A percentile compares a stretch with the other conserved stretches of the same genome.
Conservation (phyloP, 1,284 basidiomycete genomes). For the Puccinia horiana region DNA sequence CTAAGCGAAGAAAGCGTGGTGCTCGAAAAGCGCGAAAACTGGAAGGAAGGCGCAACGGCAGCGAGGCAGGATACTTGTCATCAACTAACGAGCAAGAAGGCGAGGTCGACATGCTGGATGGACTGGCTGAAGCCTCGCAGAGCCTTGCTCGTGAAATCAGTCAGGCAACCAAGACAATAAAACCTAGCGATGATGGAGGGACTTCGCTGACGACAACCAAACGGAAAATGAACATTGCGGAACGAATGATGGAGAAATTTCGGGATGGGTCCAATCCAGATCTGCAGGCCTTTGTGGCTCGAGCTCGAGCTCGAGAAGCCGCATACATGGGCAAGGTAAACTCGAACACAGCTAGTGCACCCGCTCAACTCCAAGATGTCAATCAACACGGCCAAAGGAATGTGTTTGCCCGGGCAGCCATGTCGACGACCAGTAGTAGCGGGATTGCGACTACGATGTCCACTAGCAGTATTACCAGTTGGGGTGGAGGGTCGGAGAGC, state of each 20-base stretch:
- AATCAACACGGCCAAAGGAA: background rate
- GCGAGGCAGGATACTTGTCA: background rate
- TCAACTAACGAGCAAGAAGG: constrained; percentile 13
- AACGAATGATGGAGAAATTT: constrained; percentile 49
- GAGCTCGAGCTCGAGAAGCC: constrained; percentile 42
- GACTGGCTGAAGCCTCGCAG: constrained; percentile 36
- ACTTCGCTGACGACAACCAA: background rate
- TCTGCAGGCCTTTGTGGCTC: constrained; percentile 41
- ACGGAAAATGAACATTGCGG: constrained; percentile 35
- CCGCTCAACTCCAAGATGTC: constrained; percentile 42
- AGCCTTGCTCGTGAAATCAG: constrained; percentile 44
- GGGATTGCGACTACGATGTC: background rate
- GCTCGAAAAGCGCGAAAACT: constrained; percentile 32
- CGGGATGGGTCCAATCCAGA: constrained; percentile 46
- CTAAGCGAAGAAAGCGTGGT: constrained; percentile 41
- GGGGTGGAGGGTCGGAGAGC: constrained; percentile 13
- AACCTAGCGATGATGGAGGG: background rate
- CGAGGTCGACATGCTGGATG: constrained; percentile 37
- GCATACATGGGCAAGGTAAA: constrained; percentile 8
- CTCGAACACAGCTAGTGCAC: constrained; percentile 43
- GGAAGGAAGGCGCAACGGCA: constrained; percentile 8
- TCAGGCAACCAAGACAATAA: constrained; percentile 32
- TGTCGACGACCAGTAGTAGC: constrained; percentile 1
- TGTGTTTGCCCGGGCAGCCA: background rate
- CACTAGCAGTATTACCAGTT: constrained; percentile 10